Conservation (phyloP, 208 protist species). For the Balamuthia mandrillaris region DNA sequence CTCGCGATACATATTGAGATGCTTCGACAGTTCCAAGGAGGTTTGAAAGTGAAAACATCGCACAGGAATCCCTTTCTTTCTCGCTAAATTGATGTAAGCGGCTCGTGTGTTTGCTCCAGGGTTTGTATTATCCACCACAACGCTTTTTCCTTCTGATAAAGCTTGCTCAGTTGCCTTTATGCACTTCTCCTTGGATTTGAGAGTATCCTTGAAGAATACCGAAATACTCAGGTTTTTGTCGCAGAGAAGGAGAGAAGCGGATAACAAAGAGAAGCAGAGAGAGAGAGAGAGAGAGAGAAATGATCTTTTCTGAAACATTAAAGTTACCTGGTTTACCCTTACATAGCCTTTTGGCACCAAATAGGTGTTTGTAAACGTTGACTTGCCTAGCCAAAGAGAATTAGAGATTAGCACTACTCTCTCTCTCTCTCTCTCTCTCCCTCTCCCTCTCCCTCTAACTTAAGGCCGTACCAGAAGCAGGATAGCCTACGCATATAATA, state of each 20-base stretch:
- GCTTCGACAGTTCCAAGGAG: background rate
- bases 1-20: constrained; percentile 36
- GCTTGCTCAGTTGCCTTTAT: background rate
- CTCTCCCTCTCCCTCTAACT: no score
- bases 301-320: no score
- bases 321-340: constrained; percentile 21
- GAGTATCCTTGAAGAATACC: no score
- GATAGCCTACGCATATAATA: constrained; percentile 35
- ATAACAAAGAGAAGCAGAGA: no score
- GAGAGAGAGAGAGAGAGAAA: no score
- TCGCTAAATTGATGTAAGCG: constrained; percentile 33
- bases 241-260: no score
- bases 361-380: constrained; percentile 8
- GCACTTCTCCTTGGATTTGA: constrained; percentile 22
- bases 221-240: no score
- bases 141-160: constrained; percentile 20
- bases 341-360: constrained; percentile 31
- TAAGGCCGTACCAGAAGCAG: no score
- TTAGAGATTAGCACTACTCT: no score
- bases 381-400: constrained; percentile 35
- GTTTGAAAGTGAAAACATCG: constrained; percentile 30
- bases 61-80: background rate
- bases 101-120: background rate
- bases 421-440: no score
- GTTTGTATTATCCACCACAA: constrained; percentile 45